Evolutionary conservation across 202 grass and related monocot genomes (phyloP).

Genomic region (Setaria viridis): DNA sequence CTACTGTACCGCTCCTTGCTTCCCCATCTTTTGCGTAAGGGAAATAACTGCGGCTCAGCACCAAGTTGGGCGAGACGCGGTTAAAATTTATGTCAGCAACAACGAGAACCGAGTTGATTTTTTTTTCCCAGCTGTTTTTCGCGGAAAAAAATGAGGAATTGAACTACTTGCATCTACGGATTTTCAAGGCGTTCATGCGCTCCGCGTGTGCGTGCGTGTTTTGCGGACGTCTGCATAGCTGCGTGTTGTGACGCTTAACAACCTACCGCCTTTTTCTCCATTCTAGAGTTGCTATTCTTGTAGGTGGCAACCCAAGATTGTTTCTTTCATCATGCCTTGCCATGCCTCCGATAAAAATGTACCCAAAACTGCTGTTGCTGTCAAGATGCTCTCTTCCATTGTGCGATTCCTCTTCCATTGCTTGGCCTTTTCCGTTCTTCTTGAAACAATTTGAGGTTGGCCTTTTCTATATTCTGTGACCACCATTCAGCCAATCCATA

Average conservation of each 20-base stretch:
- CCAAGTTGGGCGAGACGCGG: background rate
- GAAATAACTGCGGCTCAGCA: background rate
- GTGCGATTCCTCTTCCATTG: background rate
- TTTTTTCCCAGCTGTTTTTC: background rate
- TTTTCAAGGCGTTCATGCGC: background rate
- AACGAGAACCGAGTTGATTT: background rate
- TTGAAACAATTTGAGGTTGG: background rate
- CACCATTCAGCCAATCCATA: background rate
- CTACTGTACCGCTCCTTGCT: background rate
- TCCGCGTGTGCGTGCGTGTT: constrained; percentile 12
- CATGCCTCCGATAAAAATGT: constrained; percentile 5
- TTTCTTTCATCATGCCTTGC: constrained; percentile 18
- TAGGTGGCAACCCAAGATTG: constrained; percentile 20
- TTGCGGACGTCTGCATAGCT: background rate
- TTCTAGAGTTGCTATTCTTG: background rate
- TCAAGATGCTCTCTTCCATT: constrained; percentile 4
- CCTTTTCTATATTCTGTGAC: background rate
- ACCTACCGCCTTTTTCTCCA: background rate
- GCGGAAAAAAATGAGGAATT: background rate
- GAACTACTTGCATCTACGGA: background rate
- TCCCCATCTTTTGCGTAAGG: background rate
- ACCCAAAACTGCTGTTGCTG: constrained; percentile 8
- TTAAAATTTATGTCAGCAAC: background rate
- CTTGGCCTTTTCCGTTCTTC: background rate
- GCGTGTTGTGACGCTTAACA: background rate